Evolutionary conservation across 2,329 filamentous ascomycete genomes (phyloP).

Genomic region (Gnomoniopsis sp.): DNA sequence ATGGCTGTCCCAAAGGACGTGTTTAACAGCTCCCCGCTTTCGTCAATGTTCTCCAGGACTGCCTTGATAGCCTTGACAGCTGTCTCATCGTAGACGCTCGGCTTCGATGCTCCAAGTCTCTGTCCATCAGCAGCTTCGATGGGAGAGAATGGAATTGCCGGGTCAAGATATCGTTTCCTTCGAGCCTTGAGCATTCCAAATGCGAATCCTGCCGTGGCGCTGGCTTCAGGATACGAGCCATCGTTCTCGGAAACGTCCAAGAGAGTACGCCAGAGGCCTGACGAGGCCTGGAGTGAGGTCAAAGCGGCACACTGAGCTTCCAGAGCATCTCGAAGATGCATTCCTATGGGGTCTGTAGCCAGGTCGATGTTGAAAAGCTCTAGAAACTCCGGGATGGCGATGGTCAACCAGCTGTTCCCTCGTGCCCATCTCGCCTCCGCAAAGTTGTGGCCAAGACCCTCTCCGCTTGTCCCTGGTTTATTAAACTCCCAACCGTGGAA

Average conservation of each 20-base stretch:
- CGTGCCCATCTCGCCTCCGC: constrained; percentile 55
- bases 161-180: constrained; percentile 64
- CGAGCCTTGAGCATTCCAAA: constrained; percentile 75
- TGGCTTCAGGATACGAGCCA: constrained; percentile 73
- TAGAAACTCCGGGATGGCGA: constrained; percentile 78
- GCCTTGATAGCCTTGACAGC: constrained; percentile 65
- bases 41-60: constrained; percentile 63
- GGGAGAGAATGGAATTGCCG: constrained; percentile 31
- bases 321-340: constrained; percentile 59
- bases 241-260: constrained; percentile 63
- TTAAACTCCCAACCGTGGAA: constrained; percentile 79
- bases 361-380: constrained; percentile 63
- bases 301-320: constrained; percentile 68
- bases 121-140: constrained; percentile 12
- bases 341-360: constrained; percentile 59
- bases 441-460: constrained; percentile 53
- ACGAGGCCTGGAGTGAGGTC: constrained; percentile 52
- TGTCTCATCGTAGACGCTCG: constrained; percentile 46
- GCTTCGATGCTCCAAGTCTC: constrained; percentile 1
- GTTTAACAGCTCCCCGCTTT: constrained; percentile 66
- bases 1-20: constrained; percentile 78
- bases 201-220: constrained; percentile 76
- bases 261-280: constrained; percentile 72
- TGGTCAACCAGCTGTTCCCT: constrained; percentile 73
- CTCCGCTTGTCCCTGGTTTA: constrained; percentile 42